A percentile compares a stretch with the other conserved stretches of the same genome.
These are phyloP conservation scores for Leishmania mexicana DNA, from an alignment of 208 protist species.

Conservation along the genomic window DNA sequence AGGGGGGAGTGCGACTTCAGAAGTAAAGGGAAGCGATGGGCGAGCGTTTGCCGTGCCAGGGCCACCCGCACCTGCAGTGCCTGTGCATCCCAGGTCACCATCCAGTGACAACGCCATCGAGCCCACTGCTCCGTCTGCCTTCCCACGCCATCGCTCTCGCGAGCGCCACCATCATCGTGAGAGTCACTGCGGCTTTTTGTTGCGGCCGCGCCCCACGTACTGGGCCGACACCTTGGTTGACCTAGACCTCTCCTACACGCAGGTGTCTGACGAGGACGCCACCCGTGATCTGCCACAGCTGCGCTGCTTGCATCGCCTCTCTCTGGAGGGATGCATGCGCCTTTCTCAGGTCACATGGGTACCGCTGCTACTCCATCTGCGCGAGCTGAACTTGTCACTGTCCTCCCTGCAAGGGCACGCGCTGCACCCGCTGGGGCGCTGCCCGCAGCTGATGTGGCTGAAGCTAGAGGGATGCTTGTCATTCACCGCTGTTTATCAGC, in stretches of 20 bases:
- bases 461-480: conserved; percentile 45
- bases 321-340: conserved; percentile 54
- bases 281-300: conserved; percentile 47
- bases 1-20: neutral
- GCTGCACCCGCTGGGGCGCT: conserved; percentile 41
- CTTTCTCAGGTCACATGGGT: conserved; percentile 41
- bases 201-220: conserved; percentile 3
- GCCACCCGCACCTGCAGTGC: neutral
- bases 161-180: neutral
- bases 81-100: neutral
- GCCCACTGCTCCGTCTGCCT: neutral
- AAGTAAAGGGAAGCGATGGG: neutral
- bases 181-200: neutral
- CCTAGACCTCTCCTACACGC: conserved; percentile 63
- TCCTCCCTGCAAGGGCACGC: conserved; percentile 32
- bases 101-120: neutral
- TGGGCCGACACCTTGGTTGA: conserved; percentile 49
- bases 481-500: conserved; percentile 27
- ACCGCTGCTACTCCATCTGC: conserved; percentile 28
- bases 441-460: conserved; percentile 40
- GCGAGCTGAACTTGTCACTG: conserved; percentile 50
- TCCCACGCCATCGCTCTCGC: neutral
- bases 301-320: conserved; percentile 37
- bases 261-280: conserved; percentile 38
- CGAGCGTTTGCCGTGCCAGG: neutral